Conservation (phyloP, 169 alveolate species). For the Plasmodium blacklocki region DNA sequence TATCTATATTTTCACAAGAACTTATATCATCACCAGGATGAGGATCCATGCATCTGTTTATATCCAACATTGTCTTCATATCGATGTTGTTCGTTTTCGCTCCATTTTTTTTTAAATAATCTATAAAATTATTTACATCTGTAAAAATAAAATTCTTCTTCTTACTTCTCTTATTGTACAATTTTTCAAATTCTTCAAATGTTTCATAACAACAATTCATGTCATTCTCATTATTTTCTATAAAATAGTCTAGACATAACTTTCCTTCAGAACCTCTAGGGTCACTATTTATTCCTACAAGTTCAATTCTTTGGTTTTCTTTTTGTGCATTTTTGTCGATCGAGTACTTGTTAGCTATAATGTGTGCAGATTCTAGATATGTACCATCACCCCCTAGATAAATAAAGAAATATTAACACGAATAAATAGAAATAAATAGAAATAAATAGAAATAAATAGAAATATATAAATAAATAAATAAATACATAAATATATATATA, state of each 20-base stretch:
- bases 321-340: constrained; percentile 19
- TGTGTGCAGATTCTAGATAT: constrained; percentile 60
- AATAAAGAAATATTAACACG: not conserved
- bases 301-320: constrained; percentile 32
- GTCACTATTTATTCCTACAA: constrained; percentile 63
- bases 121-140: constrained; percentile 55
- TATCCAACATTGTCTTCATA: no score
- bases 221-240: not conserved
- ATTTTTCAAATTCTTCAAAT: constrained; percentile 36
- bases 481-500: not conserved
- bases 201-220: constrained; percentile 28
- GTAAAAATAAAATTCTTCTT: constrained; percentile 41
- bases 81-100: not conserved
- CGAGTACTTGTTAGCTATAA: constrained; percentile 51
- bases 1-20: not conserved
- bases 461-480: not conserved
- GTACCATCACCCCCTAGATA: constrained; percentile 69
- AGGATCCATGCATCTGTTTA: no score
- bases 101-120: constrained; percentile 17
- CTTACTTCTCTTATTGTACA: constrained; percentile 19
- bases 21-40: no score
- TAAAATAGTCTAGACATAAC: constrained; percentile 40
- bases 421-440: no score
- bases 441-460: no score
- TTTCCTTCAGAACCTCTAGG: constrained; percentile 69